Base-by-base conservation (phyloP, 2,329 filamentous ascomycete genomes). In the Exophiala dermatitidis region DNA sequence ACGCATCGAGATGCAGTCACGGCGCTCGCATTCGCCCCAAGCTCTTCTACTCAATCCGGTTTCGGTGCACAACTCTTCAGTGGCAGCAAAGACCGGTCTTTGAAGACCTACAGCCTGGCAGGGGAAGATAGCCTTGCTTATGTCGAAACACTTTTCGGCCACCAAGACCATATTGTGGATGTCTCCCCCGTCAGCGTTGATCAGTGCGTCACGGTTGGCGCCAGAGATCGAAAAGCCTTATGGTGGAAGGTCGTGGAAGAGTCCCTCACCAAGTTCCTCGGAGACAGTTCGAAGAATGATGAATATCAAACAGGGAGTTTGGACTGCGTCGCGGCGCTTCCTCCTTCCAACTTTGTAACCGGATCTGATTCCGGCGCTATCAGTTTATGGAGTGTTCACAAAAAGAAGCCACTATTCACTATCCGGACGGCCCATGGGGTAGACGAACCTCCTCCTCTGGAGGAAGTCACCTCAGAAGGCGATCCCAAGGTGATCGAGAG, bases 231-330 rank as follows among this genome's bases (percentile, higher is more conserved):
- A 53, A 96, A 90, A 1, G 93, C 91, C 37, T 80, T 93, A 54
- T 73, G 95, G 62, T 98, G 93, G 93, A 96, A 96, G 71, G 90
- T 98, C 1, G 83, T 88, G 3, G 93, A 98, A 64, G 91, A 98
- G 72, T 88, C 86, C 1, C 93, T 98, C 68, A 80, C 98, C 4
- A 90, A 97, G 1, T 98, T 97, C 71, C 85, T 91, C 45, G 91
- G 90, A 53, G 89, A 90, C 58, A 72, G 68, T 43, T 72, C 68
- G 40, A 75, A 68, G 45, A 71, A 74, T 10, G 74, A 75, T 10
- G 63, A 71, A 6, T 81, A 83, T 57, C 73, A 79, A 41, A 83
- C 96, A 69, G 91, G 90, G 51, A 94, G 85, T 66, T 90, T 96
- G 71, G 93, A 98, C 70, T 84, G 90, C 56, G 83, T 97, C 29